These are phyloP conservation scores for Russula dissimulans DNA, from an alignment of 768 basidiomycete genomes.

Conservation along the genomic window DNA sequence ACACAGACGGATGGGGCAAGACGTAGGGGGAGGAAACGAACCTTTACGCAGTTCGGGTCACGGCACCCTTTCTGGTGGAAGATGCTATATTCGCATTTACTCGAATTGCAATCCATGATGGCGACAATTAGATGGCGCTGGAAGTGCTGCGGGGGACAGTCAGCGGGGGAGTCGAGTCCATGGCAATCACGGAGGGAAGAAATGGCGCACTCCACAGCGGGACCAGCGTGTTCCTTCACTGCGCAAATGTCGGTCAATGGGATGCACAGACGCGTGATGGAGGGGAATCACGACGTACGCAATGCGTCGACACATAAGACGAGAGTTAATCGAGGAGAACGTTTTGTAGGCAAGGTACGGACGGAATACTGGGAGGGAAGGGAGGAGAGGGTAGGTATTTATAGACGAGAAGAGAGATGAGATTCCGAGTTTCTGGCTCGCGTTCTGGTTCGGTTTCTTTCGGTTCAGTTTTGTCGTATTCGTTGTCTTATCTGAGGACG, in stretches of 20 bases:
- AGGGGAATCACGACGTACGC: constrained; percentile 43
- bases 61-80: constrained; percentile 50
- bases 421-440: constrained; percentile 7
- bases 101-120: constrained; percentile 65
- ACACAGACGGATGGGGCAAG: background rate
- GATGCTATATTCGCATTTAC: constrained; percentile 53
- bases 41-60: constrained; percentile 45
- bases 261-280: constrained; percentile 5
- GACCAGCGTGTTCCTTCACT: constrained; percentile 75
- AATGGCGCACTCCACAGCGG: constrained; percentile 48
- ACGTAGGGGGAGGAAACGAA: constrained; percentile 27
- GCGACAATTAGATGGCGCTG: constrained; percentile 67
- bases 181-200: background rate
- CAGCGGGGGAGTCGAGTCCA: constrained; percentile 8
- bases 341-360: constrained; percentile 3
- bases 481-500: background rate
- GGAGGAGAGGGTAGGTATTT: background rate
- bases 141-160: constrained; percentile 47
- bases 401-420: background rate
- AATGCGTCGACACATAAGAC: constrained; percentile 60
- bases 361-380: background rate
- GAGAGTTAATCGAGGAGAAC: background rate
- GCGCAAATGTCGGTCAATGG: constrained; percentile 14
- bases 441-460: constrained; percentile 13
- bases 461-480: background rate